Percentiles rank a stretch among this genome's conserved stretches.
Conservation (phyloP, 202 grass and related monocot genomes). For the Miscanthus sacchariflorus region DNA sequence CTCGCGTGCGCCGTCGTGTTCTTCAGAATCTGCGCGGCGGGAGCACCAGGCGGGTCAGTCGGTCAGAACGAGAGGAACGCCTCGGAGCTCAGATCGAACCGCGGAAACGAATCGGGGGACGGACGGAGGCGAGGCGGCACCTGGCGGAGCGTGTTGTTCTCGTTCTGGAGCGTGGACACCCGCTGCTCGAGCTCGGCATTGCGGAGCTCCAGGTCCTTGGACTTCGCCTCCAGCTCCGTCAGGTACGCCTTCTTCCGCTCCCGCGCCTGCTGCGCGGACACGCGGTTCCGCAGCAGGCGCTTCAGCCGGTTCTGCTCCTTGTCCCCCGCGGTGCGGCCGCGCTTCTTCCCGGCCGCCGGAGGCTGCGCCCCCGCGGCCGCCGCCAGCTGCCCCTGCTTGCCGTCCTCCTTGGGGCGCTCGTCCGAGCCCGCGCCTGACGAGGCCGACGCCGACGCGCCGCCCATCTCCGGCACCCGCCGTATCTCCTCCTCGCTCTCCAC, state of each 20-base stretch:
- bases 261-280: constrained; percentile 96
- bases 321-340: constrained; percentile 83
- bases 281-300: constrained; percentile 94
- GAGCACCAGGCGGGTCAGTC: background rate
- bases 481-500: constrained; percentile 90
- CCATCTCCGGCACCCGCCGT: constrained; percentile 80
- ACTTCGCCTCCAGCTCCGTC: constrained; percentile 80
- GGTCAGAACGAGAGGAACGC: background rate
- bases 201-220: constrained; percentile 82
- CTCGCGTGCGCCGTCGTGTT: constrained; percentile 91
- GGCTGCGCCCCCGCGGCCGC: constrained; percentile 39
- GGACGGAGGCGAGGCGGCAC: constrained; percentile 16
- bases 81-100: background rate
- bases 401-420: constrained; percentile 49
- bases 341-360: constrained; percentile 61
- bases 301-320: constrained; percentile 99
- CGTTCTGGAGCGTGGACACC: constrained; percentile 94
- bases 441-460: constrained; percentile 57
- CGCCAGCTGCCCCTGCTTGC: constrained; percentile 35
- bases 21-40: constrained; percentile 80
- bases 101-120: background rate
- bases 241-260: constrained; percentile 99
- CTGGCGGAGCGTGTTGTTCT: constrained; percentile 98
- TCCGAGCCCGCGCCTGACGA: constrained; percentile 69
- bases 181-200: constrained; percentile 96